Evolutionary conservation across 306 rosid species (phyloP), one percentile per base, ranked within the genome.

Genomic region (Vigna hirtella): DNA sequence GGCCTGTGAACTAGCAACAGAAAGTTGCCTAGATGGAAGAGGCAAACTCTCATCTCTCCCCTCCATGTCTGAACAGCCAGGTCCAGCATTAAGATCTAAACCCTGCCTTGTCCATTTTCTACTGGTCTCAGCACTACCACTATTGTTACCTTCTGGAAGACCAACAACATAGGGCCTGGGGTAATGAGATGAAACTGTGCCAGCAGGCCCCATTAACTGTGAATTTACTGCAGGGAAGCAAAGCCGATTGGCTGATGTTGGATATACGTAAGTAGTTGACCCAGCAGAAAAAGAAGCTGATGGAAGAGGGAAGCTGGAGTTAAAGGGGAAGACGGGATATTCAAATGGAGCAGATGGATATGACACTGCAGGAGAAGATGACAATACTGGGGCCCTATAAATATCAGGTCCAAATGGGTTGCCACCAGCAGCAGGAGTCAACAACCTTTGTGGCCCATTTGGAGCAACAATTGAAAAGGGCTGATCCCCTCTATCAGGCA

Each of bases 51-150:
- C 93, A 72, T 90, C 94, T 84, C 91, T 90, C 76, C 91, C 89
- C 53, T 88, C 97, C 12, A 79, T 9, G 10, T 90, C 93, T 57
- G 83, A 82, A 77, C 79, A 83, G 53, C 92, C 90, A 70, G 97
- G 97, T 49, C 97, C 97, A 2, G 93, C 87, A 77, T 92, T 90
- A 57, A 92, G 93, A 71, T 92, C 94, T 69, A 92, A 78, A 34
- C 90, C 89, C 67, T 90, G 97, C 28, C 89, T 88, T 77, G 86
- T 84, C 97, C 93, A 81, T 57, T 81, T 90, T 76, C 86, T 81
- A 80, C 83, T 80, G 77, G 70, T 68, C 83, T 88, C 93, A 47
- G 84, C 72, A 77, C 82, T 81, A 79, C 72, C 78, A 72, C 77
- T 83, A 81, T 77, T 87, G 83, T 85, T 78, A 81, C 86, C 86